These are phyloP conservation scores for Scortechinia acanthostroma DNA, from an alignment of 2,329 filamentous ascomycete genomes.

Conservation along the genomic window DNA sequence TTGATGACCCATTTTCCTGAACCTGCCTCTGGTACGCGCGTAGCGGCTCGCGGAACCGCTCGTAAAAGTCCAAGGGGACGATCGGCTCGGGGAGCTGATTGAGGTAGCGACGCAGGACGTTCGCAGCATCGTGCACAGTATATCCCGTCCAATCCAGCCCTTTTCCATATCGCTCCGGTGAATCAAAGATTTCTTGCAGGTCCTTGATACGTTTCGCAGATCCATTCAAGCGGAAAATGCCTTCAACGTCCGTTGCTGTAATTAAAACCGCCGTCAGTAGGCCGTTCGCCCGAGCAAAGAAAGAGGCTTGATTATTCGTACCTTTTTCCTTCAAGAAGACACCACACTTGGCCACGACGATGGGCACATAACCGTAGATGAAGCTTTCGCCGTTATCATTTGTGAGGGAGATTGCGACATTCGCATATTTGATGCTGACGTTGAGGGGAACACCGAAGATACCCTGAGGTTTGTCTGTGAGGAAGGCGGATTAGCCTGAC, in stretches of 20 bases:
- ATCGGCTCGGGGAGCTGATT: slow-evolving; percentile 96
- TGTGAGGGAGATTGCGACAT: slow-evolving; percentile 92
- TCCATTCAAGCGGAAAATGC: slow-evolving; percentile 90
- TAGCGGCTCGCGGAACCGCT: slow-evolving; percentile 80
- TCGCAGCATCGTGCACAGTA: slow-evolving; percentile 95
- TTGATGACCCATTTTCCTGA: slow-evolving; percentile 62
- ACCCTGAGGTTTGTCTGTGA: slow-evolving; percentile 51
- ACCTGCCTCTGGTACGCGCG: slow-evolving; percentile 66
- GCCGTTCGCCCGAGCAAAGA: not conserved
- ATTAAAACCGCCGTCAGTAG: slow-evolving; percentile 13
- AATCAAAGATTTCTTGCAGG: slow-evolving; percentile 84
- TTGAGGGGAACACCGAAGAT: slow-evolving; percentile 93
- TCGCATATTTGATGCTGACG: slow-evolving; percentile 92
- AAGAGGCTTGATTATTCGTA: slow-evolving; percentile 32
- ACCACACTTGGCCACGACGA: slow-evolving; percentile 95
- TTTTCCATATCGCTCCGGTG: slow-evolving; percentile 90
- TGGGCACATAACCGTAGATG: slow-evolving; percentile 96
- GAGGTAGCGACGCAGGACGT: slow-evolving; percentile 88
- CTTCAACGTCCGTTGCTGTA: slow-evolving; percentile 84
- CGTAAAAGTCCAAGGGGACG: slow-evolving; percentile 87
- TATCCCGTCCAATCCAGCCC: slow-evolving; percentile 95
- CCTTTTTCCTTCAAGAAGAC: slow-evolving; percentile 97
- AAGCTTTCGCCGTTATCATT: slow-evolving; percentile 90
- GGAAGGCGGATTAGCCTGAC: slow-evolving; percentile 3
- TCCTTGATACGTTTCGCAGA: slow-evolving; percentile 98